A percentile compares a stretch with the other conserved stretches of the same genome.
phyloP scores from a whole-genome alignment of 331 rosid genomes.

The Acacia concinna region DNA sequence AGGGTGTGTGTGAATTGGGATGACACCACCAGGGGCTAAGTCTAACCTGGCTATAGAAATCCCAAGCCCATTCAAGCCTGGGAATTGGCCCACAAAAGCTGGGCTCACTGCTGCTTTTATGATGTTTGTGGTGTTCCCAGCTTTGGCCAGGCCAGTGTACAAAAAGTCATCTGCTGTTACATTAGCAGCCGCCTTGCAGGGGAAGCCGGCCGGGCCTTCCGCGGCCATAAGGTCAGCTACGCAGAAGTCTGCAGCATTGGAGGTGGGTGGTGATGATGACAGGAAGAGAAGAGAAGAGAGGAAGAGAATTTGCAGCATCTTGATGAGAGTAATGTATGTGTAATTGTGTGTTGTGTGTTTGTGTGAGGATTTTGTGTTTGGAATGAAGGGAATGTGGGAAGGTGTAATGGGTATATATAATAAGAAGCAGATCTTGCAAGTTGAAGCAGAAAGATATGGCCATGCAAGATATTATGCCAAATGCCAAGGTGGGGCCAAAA shows the following conservation, averaged over 20 bases:
- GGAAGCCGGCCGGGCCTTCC: slow-evolving; percentile 65
- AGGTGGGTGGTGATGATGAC: slow-evolving; percentile 27
- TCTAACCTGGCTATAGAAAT: slow-evolving; percentile 66
- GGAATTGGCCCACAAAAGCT: slow-evolving; percentile 74
- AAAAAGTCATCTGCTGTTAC: slow-evolving; percentile 65
- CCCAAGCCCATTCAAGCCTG: slow-evolving; percentile 75
- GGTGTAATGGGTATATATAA: slow-evolving; percentile 19
- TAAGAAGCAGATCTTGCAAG: slow-evolving; percentile 25
- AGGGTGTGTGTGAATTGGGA: slow-evolving; percentile 85
- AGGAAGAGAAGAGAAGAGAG: slow-evolving; percentile 49
- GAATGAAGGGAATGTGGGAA: not conserved
- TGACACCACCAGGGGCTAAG: slow-evolving; percentile 68
- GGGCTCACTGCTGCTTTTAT: slow-evolving; percentile 78
- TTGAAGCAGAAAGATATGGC: slow-evolving; percentile 23
- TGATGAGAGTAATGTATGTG: not conserved
- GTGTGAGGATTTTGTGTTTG: not conserved
- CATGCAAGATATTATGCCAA: slow-evolving; percentile 24
- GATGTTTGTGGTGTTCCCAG: slow-evolving; percentile 61
- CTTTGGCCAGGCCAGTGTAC: slow-evolving; percentile 41
- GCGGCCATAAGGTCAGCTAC: slow-evolving; percentile 66
- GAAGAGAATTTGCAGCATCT: slow-evolving; percentile 55
- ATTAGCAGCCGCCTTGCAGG: slow-evolving; percentile 42
- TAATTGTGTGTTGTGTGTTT: not conserved
- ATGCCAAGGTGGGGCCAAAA: not conserved
- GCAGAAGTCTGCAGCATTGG: slow-evolving; percentile 68